Percentiles rank a stretch among this genome's conserved stretches.
These are phyloP conservation scores for Phoma sp. DNA, from an alignment of 2,329 filamentous ascomycete species.

Conservation along the genomic window DNA sequence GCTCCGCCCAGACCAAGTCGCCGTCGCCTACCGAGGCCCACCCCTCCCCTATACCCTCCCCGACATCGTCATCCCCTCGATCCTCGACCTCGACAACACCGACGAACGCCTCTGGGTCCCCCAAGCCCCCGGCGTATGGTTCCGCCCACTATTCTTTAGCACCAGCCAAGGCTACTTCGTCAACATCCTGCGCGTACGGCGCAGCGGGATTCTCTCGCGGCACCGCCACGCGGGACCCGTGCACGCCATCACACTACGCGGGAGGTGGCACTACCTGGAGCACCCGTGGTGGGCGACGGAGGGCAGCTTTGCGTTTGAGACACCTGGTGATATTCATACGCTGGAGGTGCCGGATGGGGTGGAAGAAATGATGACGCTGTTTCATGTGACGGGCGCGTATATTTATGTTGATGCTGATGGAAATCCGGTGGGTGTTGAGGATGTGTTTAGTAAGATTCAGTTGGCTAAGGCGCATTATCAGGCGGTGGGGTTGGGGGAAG, in stretches of 20 bases:
- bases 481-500: no score
- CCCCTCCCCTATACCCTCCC: no score
- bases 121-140: background rate
- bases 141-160: background rate
- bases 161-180: conserved; percentile 1
- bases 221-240: background rate
- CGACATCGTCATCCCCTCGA: no score
- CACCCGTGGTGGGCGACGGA: background rate
- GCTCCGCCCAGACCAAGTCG: no score
- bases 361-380: background rate
- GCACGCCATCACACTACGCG: background rate
- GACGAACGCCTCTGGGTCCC: background rate
- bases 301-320: background rate
- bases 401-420: conserved; percentile 3
- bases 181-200: background rate
- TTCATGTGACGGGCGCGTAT: background rate
- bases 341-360: background rate
- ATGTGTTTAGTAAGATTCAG: no score
- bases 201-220: background rate
- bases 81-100: no score
- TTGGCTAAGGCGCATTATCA: no score
- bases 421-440: no score
- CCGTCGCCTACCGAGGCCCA: no score
- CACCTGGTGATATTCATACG: background rate
- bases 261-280: background rate